Conservation (phyloP, 164 flowering plant genomes). For the Tinospora cordifolia region DNA sequence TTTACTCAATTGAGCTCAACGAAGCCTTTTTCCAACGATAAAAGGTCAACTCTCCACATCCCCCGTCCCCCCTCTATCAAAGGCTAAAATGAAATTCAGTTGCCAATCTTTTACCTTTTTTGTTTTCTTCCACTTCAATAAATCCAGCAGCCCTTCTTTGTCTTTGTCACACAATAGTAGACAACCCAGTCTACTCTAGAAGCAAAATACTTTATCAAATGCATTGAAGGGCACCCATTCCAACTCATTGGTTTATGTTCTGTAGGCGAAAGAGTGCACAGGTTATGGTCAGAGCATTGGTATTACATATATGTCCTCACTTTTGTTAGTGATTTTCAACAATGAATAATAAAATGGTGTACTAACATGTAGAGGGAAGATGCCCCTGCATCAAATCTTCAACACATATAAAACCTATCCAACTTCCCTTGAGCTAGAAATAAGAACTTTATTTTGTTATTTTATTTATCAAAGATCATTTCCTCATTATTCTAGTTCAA, state of each 20-base stretch:
- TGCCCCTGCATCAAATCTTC: not conserved
- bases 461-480: not conserved
- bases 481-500: too few relatives aligned
- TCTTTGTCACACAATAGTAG: not conserved
- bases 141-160: not conserved
- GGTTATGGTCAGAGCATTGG: not conserved
- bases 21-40: too few relatives aligned
- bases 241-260: not conserved
- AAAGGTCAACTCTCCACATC: too few relatives aligned
- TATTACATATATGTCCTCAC: not conserved
- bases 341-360: not conserved
- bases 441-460: too few relatives aligned
- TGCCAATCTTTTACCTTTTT: not conserved
- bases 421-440: too few relatives aligned
- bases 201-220: not conserved
- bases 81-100: not conserved
- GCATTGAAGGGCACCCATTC: not conserved
- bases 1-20: not conserved
- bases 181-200: not conserved
- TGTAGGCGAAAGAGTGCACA: not conserved
- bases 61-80: too few relatives aligned
- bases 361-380: not conserved
- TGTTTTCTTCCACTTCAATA: not conserved
- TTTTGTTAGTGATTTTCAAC: not conserved
- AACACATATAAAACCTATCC: too few relatives aligned